Evolutionary conservation across 83 land plant genomes (phyloP).

Genomic region (Picea abies): DNA sequence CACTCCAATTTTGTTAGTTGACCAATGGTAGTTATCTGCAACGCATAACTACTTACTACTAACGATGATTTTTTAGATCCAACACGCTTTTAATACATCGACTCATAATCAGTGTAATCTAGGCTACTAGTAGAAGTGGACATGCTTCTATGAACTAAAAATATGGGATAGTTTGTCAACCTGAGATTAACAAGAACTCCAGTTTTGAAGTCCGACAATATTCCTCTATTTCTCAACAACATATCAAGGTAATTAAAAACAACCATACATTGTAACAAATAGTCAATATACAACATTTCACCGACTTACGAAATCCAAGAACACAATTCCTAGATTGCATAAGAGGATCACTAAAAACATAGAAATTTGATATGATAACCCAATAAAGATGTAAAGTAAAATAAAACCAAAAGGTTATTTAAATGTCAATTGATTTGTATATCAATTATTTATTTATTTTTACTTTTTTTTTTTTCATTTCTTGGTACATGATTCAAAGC

Average conservation of each 20-base stretch:
- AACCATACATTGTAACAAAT: neutral
- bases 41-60: neutral
- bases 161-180: neutral
- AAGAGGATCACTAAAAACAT: neutral
- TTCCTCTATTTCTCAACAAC: neutral
- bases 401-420: too few relatives aligned
- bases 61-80: neutral
- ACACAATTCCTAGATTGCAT: neutral
- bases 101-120: neutral
- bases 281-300: neutral
- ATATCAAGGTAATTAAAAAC: neutral
- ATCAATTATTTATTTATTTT: conserved; percentile 20
- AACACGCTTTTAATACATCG: neutral
- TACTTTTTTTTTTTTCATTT: too few relatives aligned
- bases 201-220: neutral
- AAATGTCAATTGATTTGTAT: conserved; percentile 5
- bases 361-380: too few relatives aligned
- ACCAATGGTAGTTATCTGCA: neutral
- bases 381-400: neutral
- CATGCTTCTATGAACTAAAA: neutral
- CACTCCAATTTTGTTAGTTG: neutral
- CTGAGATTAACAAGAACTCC: neutral
- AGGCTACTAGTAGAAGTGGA: neutral
- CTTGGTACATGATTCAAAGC: too few relatives aligned
- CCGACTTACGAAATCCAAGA: neutral